Conservation (phyloP, 139 green algal genomes). For the Auxenochlorella pyrenoidosa region DNA sequence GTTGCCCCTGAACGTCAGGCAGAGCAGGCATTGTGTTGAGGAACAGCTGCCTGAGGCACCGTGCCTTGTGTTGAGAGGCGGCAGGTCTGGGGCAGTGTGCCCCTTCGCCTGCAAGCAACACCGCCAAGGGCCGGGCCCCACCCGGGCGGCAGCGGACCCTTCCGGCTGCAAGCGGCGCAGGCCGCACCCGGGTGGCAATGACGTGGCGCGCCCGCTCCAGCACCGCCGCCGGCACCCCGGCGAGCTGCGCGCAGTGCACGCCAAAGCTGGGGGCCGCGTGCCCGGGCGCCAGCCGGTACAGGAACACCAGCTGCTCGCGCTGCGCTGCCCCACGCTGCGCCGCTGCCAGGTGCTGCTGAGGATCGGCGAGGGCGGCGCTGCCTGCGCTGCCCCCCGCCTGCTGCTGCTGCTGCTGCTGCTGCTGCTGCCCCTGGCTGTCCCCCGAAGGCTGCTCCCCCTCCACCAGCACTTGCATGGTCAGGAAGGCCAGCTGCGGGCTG, state of each 20-base stretch:
- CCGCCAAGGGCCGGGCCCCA: no score
- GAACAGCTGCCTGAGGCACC: no score
- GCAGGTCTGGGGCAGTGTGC: no score
- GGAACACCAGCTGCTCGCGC: conserved; percentile 65
- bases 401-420: background rate
- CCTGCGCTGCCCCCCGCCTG: background rate
- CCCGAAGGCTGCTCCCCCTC: background rate
- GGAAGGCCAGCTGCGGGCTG: conserved; percentile 62
- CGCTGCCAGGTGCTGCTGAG: background rate
- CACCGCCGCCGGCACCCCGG: conserved; percentile 37
- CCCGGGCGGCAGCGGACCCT: no score
- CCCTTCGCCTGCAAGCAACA: no score
- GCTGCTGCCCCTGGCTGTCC: background rate
- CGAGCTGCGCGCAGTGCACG: conserved; percentile 61
- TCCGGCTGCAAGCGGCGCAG: no score
- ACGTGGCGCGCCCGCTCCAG: conserved; percentile 24
- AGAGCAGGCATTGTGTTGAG: no score
- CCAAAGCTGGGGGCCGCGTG: conserved; percentile 73
- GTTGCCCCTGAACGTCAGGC: no score
- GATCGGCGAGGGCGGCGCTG: background rate
- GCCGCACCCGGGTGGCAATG: background rate
- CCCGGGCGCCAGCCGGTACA: conserved; percentile 79
- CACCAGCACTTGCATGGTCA: conserved; percentile 78
- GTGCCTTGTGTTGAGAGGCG: no score
- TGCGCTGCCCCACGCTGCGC: no score